Conservation (phyloP, 495 filamentous ascomycete species). For the Endocarpon pusillum region DNA sequence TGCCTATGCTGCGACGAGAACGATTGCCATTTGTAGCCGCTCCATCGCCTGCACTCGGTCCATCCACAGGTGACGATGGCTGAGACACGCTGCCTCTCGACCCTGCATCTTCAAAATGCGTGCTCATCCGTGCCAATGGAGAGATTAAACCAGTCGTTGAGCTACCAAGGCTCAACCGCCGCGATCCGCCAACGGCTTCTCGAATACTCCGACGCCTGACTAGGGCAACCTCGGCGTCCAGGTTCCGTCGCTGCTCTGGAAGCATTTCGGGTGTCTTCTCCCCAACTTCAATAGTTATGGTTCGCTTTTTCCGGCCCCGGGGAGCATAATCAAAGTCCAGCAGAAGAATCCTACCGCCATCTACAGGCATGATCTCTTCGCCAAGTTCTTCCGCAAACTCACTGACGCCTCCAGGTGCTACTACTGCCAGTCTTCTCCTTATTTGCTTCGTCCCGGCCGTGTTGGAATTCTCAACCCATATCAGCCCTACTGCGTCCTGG, state of each 20-base stretch:
- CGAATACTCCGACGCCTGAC: slow-evolving; percentile 39
- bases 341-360: slow-evolving; percentile 62
- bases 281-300: slow-evolving; percentile 60
- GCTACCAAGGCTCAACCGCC: background rate
- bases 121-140: background rate
- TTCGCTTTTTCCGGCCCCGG: slow-evolving; percentile 32
- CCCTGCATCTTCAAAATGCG: background rate
- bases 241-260: slow-evolving; percentile 56
- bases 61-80: slow-evolving; percentile 1
- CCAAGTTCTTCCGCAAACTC: slow-evolving; percentile 35
- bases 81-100: background rate
- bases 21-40: slow-evolving; percentile 5
- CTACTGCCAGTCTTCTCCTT: slow-evolving; percentile 41
- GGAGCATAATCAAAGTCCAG: slow-evolving; percentile 55
- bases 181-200: background rate
- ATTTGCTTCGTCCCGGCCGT: background rate
- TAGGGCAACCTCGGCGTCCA: slow-evolving; percentile 69
- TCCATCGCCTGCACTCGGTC: background rate
- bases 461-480: slow-evolving; percentile 50
- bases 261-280: slow-evolving; percentile 49
- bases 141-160: background rate
- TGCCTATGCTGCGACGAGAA: slow-evolving; percentile 61
- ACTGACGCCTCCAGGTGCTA: slow-evolving; percentile 57
- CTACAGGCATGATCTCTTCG: slow-evolving; percentile 63
- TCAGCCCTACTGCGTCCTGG: slow-evolving; percentile 37